Evolutionary conservation across 2,329 filamentous ascomycete species (phyloP), one percentile per base, ranked within the genome.

Genomic region (Aureobasidium sp.): DNA sequence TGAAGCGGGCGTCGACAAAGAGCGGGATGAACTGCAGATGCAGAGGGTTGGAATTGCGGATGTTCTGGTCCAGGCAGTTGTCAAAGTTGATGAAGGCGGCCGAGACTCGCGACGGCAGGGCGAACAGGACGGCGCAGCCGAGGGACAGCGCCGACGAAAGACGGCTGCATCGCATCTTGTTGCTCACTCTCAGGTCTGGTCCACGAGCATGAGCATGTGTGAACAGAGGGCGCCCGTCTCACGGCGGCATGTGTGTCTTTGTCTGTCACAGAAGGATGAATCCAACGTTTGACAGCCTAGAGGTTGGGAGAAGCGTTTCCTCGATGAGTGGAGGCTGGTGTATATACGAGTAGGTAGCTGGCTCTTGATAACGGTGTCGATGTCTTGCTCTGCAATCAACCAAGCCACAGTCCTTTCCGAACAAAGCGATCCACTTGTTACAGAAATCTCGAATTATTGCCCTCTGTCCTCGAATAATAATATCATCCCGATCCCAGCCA

Each of bases 21-120:
- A 87, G 74, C 2, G 94, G 92, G 13, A 85, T 80, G 78, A 93
- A 96, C 77, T 97, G 92, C 36, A 97, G 81, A 65, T 82, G 82
- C 39, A 78, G 83, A 9, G 80, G 70, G 62, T 77, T 76, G 50
- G 82, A 81, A 63, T 85, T 79, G 71, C 87, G 82, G 59, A 82
- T 81, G 63, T 82, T 78, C 52, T 80, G 74, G 52, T 74, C 72
- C 34, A 97, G 81, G 76, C 93, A 99, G 76, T 97, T 96, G n/a
- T 88, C 81, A 75, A 95, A 94, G 63, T 84, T 79, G 64, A 97
- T 77, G 68, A 86, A 84, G 48, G 86, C 90, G 53, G 88, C 90
- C 44, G 41, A 46, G 17, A 46, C 53, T 20, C 7, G 77, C 73
- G 29, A 76, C 78, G 9, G 51, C 29, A 29, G 29, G 39, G 15